Evolutionary conservation across 768 basidiomycete species (phyloP).

Genomic region (Pleurotus djamor): DNA sequence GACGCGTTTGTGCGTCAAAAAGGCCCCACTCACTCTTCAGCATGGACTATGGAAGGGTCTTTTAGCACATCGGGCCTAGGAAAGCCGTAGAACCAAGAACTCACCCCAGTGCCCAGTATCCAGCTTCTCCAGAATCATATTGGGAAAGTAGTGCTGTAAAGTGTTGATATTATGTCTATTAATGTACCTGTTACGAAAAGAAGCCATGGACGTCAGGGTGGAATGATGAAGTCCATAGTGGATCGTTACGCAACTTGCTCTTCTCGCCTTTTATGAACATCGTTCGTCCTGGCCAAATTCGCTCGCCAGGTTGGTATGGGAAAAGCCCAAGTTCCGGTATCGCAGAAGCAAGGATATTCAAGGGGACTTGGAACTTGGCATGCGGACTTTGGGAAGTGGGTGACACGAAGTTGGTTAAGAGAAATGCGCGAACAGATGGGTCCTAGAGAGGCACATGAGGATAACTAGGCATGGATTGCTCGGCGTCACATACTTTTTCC

Average conservation of each 20-base stretch:
- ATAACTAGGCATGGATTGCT: background rate
- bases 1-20: background rate
- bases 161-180: conserved; percentile 66
- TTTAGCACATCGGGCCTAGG: background rate
- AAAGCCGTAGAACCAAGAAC: conserved; percentile 17
- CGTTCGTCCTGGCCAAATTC: conserved; percentile 53
- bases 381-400: conserved; percentile 19
- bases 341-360: conserved; percentile 58
- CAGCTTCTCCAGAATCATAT: conserved; percentile 56
- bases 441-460: conserved; percentile 43
- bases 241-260: conserved; percentile 52
- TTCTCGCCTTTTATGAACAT: conserved; percentile 78
- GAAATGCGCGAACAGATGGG: conserved; percentile 70
- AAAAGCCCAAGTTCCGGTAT: conserved; percentile 75
- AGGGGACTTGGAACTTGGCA: conserved; percentile 72
- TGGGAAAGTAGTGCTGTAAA: conserved; percentile 72
- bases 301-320: conserved; percentile 62
- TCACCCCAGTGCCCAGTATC: conserved; percentile 89
- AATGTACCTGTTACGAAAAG: conserved; percentile 54
- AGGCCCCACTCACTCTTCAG: conserved; percentile 50
- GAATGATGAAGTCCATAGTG: background rate
- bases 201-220: background rate
- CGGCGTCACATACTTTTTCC: conserved; percentile 51
- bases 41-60: conserved; percentile 49
- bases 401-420: conserved; percentile 77